Base-by-base conservation (phyloP, 176 grass and related monocot species). In the Juncus inflexus region DNA sequence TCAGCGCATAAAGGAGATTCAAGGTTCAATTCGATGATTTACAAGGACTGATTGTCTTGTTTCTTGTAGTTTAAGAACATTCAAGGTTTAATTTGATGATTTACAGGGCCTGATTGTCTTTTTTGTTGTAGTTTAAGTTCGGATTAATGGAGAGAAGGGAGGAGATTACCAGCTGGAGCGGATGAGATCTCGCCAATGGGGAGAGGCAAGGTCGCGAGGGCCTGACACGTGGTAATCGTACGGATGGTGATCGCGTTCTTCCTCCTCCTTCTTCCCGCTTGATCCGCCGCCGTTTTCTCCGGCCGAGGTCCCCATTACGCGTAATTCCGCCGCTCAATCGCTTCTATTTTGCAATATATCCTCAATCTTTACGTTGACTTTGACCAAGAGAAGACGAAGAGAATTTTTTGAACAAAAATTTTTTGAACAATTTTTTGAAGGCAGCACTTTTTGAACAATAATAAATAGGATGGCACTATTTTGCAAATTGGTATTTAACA, bases 121-220 rank as follows among this genome's bases (percentile, higher is more conserved):
- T 47, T 8, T 12, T 50, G 3, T 58, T 9, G 54, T 14, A 53
- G 51, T 8, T 16, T 12, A 7, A 72, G 12, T 63, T 65, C 14
- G 55, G 12, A 42, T 14, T 5, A 14, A 51, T 42, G 36, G 57
- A 2, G 47, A 15, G 74, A 15, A 3, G 11, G 41, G 53, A 75
- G 7, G 42, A 61, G 35, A 41, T 19, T 49, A 83, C 86, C 90
- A 95, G 76, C 81, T 87, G 28, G 90, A 87, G 9, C 66, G 76
- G 65, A 95, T 86, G 79, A 95, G 85, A 66, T 95, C 86, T 55
- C 90, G 83, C 90, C 90, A 95, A 60, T 85, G 72, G 3, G 90
- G 90, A n/a, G 58, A 82, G 72, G 90, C 78, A 64, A 95, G 78
- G 63, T 90, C 74, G 51, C 86, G 90, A 40, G 83, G 90, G 15